Evolutionary conservation across 2,329 filamentous ascomycete species (phyloP).

Genomic region (Ceratocystiopsis sp.): DNA sequence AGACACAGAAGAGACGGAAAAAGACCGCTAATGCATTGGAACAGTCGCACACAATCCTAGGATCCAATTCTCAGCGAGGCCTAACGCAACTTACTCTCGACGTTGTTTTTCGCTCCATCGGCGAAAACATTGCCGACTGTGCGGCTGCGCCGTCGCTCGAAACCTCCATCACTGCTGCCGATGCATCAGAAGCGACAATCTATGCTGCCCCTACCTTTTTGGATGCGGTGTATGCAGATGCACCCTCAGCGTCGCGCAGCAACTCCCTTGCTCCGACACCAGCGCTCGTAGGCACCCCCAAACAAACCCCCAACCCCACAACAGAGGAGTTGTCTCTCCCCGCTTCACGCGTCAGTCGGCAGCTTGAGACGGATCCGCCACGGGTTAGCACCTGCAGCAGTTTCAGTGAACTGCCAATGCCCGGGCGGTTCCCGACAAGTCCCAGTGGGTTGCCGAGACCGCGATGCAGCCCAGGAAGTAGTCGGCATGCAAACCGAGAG

Average conservation of each 20-base stretch:
- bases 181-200: slow-evolving; percentile 66
- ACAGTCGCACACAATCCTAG: slow-evolving; percentile 89
- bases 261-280: slow-evolving; percentile 50
- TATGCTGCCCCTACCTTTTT: slow-evolving; percentile 60
- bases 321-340: neutral
- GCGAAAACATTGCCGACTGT: slow-evolving; percentile 50
- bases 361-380: neutral
- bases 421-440: slow-evolving; percentile 10
- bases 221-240: slow-evolving; percentile 59
- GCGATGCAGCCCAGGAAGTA: slow-evolving; percentile 22
- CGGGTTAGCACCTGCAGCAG: slow-evolving; percentile 2
- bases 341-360: neutral
- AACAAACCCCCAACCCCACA: neutral
- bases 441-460: slow-evolving; percentile 6
- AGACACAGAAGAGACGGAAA: neutral
- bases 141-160: slow-evolving; percentile 43
- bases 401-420: slow-evolving; percentile 9
- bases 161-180: slow-evolving; percentile 57
- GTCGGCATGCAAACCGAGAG: slow-evolving; percentile 25
- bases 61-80: slow-evolving; percentile 70
- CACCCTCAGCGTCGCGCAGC: slow-evolving; percentile 34
- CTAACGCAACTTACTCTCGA: slow-evolving; percentile 85
- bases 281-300: no score
- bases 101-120: slow-evolving; percentile 70
- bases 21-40: no score